These are phyloP conservation scores for Conticribra weissflogii DNA, from an alignment of 108 stramenopile genomes.

Conservation along the genomic window DNA sequence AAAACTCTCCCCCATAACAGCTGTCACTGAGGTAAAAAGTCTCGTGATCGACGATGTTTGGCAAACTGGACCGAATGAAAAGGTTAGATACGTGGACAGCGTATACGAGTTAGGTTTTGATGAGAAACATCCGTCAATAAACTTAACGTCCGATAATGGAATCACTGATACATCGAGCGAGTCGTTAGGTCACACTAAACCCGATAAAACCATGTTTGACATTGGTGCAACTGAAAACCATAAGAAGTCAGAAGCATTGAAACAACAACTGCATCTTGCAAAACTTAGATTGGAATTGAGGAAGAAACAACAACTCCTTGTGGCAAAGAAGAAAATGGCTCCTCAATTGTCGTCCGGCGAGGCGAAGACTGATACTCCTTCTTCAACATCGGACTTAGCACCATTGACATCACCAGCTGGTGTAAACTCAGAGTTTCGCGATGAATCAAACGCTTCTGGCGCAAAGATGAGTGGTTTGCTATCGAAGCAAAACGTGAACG, in stretches of 20 bases:
- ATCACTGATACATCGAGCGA: background rate
- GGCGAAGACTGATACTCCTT: too few species aligned
- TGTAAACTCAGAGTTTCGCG: too few species aligned
- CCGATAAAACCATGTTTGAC: too few species aligned
- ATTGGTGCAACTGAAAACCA: too few species aligned
- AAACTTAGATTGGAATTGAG: slow-evolving; percentile 43
- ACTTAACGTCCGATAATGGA: background rate
- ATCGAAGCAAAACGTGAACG: background rate
- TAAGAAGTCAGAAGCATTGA: slow-evolving; percentile 34
- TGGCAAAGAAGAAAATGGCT: slow-evolving; percentile 14
- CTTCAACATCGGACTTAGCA: too few species aligned
- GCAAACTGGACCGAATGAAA: slow-evolving; percentile 16
- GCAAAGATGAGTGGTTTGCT: too few species aligned
- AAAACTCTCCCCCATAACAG: slow-evolving; percentile 29
- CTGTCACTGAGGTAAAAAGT: slow-evolving; percentile 11
- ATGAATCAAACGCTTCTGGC: too few species aligned
- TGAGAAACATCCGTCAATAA: too few species aligned
- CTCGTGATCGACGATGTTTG: slow-evolving; percentile 22
- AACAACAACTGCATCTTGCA: slow-evolving; percentile 45
- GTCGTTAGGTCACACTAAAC: too few species aligned
- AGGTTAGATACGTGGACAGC: slow-evolving; percentile 39
- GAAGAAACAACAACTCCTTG: slow-evolving; percentile 30
- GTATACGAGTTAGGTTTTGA: slow-evolving; percentile 22
- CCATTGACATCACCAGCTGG: too few species aligned
- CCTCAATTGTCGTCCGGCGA: background rate